These are phyloP conservation scores for Trapa bicornis DNA, from an alignment of 345 rosid species.

Conservation along the genomic window DNA sequence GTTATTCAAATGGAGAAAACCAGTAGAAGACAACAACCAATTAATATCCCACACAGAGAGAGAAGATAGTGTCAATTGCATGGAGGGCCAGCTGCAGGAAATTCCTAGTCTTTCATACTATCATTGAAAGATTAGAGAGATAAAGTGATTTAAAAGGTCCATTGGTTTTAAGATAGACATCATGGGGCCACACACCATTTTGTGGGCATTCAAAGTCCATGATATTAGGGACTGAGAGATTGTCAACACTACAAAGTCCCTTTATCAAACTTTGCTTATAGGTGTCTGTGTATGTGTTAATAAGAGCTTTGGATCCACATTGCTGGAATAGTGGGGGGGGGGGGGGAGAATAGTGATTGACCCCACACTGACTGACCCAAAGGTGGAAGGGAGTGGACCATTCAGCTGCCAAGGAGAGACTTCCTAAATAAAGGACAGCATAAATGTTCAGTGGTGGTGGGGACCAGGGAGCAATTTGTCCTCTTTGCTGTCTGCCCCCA, in stretches of 20 bases:
- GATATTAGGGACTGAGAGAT: background rate
- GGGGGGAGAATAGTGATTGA: no score
- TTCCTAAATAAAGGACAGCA: background rate
- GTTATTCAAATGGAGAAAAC: background rate
- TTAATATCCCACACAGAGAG: conserved; percentile 1
- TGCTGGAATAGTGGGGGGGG: no score
- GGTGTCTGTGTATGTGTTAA: no score
- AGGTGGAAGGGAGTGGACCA: background rate
- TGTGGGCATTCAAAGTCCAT: background rate
- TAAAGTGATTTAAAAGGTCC: no score
- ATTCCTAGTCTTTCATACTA: background rate
- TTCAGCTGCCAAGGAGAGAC: background rate
- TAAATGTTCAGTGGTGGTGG: background rate
- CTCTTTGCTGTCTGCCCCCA: background rate
- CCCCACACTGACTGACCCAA: background rate
- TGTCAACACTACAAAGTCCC: background rate
- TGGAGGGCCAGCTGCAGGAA: background rate
- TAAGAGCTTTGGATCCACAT: background rate
- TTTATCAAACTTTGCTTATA: no score
- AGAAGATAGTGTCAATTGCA: background rate
- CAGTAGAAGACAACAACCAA: conserved; percentile 3
- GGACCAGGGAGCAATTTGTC: background rate
- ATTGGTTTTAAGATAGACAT: no score
- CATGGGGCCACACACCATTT: no score
- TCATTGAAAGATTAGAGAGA: background rate